Percentiles rank a stretch among this genome's conserved stretches.
phyloP scores from a whole-genome alignment of 768 basidiomycete species.

The Auricularia auricula-judae region DNA sequence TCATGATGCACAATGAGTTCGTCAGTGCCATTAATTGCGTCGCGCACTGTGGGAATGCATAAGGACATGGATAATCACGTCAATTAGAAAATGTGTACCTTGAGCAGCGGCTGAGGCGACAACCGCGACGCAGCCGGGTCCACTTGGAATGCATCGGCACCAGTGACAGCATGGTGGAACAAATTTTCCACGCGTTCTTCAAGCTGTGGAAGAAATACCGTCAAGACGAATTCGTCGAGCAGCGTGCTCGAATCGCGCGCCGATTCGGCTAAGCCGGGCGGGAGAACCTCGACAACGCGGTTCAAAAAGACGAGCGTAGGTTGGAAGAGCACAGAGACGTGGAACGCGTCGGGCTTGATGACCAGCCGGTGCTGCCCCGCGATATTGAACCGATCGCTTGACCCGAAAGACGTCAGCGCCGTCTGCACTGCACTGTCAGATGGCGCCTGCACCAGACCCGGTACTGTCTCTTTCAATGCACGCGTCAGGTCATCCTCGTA shows the following conservation, averaged over 20 bases:
- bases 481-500: conserved; percentile 81
- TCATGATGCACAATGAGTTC: conserved; percentile 86
- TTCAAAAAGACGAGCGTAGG: conserved; percentile 82
- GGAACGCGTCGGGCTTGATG: conserved; percentile 86
- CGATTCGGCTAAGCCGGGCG: conserved; percentile 51
- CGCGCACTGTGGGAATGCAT: conserved; percentile 43
- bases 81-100: conserved; percentile 32
- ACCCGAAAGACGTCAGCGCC: conserved; percentile 46
- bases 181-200: conserved; percentile 86
- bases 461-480: conserved; percentile 82
- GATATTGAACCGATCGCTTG: conserved; percentile 65
- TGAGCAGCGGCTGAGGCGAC: conserved; percentile 65
- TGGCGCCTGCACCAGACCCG: conserved; percentile 74
- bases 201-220: conserved; percentile 86
- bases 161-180: conserved; percentile 78
- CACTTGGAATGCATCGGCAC: conserved; percentile 78
- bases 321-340: conserved; percentile 88
- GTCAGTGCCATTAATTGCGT: conserved; percentile 81
- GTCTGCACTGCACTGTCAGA: conserved; percentile 40
- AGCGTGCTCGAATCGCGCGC: conserved; percentile 58
- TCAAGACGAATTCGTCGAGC: conserved; percentile 86
- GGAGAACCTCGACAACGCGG: conserved; percentile 58
- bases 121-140: conserved; percentile 58
- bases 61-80: not conserved
- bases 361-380: conserved; percentile 73